Evolutionary conservation across 805 yeast species (phyloP).

Genomic region (Kluyveromyces lactis): DNA sequence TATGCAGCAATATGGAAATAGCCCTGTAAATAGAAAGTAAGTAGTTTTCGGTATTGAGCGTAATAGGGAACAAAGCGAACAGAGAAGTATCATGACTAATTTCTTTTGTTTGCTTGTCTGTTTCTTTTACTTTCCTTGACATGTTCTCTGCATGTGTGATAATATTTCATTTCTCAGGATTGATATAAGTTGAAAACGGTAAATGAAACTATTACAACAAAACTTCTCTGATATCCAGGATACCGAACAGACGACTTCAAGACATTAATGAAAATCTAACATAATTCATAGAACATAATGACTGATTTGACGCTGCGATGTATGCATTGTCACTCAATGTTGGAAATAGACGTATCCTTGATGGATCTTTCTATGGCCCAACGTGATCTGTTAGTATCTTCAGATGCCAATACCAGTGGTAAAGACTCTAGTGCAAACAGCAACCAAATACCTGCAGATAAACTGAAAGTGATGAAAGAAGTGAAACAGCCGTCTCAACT

Average conservation of each 20-base stretch:
- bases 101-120: too few species aligned
- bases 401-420: slow-evolving; percentile 6
- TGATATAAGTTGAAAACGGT: too few species aligned
- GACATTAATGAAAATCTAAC: too few species aligned
- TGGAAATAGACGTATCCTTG: slow-evolving; percentile 37
- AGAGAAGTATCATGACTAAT: too few species aligned
- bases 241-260: too few species aligned
- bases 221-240: too few species aligned
- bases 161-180: too few species aligned
- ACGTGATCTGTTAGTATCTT: slow-evolving; percentile 32
- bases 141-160: too few species aligned
- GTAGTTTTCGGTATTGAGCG: too few species aligned
- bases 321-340: slow-evolving; percentile 38
- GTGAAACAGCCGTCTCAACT: slow-evolving; percentile 17
- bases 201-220: too few species aligned
- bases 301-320: slow-evolving; percentile 24
- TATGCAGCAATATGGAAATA: neutral
- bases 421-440: slow-evolving; percentile 1
- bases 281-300: neutral
- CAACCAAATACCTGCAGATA: slow-evolving; percentile 17
- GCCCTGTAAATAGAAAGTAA: slow-evolving; percentile 7
- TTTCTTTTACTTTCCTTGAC: too few species aligned
- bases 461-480: slow-evolving; percentile 14
- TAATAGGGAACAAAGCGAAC: too few species aligned
- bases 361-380: slow-evolving; percentile 37